A percentile compares a stretch with the other conserved stretches of the same genome.
Conservation (phyloP, 805 yeast genomes). For the Saccharomycopsis capsularis region DNA sequence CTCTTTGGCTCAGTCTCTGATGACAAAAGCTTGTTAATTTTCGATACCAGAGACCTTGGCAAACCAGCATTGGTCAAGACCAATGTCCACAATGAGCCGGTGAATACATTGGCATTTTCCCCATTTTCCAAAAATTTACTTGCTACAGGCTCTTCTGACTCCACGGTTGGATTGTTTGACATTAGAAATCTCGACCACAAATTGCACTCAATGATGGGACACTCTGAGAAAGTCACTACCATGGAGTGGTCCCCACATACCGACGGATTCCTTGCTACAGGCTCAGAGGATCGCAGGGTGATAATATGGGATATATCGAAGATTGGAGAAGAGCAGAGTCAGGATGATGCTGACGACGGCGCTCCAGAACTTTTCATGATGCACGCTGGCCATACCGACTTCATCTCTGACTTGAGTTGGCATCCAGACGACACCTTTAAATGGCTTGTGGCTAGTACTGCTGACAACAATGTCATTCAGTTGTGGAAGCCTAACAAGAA, state of each 20-base stretch:
- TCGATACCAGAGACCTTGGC: constrained; percentile 41
- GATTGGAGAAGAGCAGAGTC: constrained; percentile 79
- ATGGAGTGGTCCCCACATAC: constrained; percentile 71
- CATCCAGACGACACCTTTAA: constrained; percentile 50
- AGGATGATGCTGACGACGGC: constrained; percentile 87
- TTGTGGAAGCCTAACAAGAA: constrained; percentile 38
- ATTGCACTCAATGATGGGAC: constrained; percentile 75
- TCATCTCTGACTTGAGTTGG: constrained; percentile 67
- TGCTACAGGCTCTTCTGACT: constrained; percentile 66
- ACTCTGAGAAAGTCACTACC: constrained; percentile 61
- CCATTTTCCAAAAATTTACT: constrained; percentile 50
- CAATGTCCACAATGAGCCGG: constrained; percentile 31
- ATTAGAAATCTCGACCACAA: constrained; percentile 40
- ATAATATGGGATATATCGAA: constrained; percentile 74
- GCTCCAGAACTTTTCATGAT: constrained; percentile 83
- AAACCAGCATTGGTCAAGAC: constrained; percentile 27
- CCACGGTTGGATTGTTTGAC: constrained; percentile 61
- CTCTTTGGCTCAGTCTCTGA: constrained; percentile 71
- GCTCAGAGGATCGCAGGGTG: constrained; percentile 70
- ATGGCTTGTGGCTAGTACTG: constrained; percentile 64
- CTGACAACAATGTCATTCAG: constrained; percentile 40
- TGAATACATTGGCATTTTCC: constrained; percentile 63
- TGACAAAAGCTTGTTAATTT: constrained; percentile 48
- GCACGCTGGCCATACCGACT: constrained; percentile 87
- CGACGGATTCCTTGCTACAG: constrained; percentile 73